Base-by-base conservation (phyloP, 2,329 filamentous ascomycete species). In the Orbilia oligospora region DNA sequence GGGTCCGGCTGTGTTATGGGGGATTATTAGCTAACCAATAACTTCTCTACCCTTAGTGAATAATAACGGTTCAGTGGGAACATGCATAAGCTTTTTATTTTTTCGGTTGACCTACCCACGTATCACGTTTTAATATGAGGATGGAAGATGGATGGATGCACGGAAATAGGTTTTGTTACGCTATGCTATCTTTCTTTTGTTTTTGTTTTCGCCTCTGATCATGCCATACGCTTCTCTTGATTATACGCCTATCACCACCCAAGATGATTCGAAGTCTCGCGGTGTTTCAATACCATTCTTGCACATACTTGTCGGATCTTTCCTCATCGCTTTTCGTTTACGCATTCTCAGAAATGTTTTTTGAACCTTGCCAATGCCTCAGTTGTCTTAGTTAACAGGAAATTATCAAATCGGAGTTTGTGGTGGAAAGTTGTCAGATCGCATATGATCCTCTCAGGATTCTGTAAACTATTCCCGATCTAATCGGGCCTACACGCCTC, bases 331-430 rank as follows among this genome's bases (percentile, higher is more conserved):
- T 58, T 66, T 46, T 36, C 48, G 10, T 20, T 48, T 20, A 27
- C 22, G 27, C 55, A 20, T 18, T 67, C 12, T 41, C 46, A 22
- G 22, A 30, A 55, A 61, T 38, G 44, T 41, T 36, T n/a, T 18
- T 61, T 49, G 8, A 20, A 61, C 24, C 2, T 48, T 38, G 27
- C 24, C 27, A 46, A 53, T 63, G 24, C 18, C 22, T 30, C 22
- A 36, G 24, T 46, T 48, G 22, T 71, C 20, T 16, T 73, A 30
- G 27, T 30, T 30, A 72, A 48, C 64, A 58, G n/a, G 24, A 73
- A 73, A 73, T 73, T 51, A 73, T 67, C 67, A 73, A 73, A 72
- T 27, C 48, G 70, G 70, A 73, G 70, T 66, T 72, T 61, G 48
- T 36, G 68, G 68, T 46, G 61, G 61, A 53, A 51, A 61, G 36